Base-by-base conservation (phyloP, 345 rosid species). In the Hibiscus trionum region DNA sequence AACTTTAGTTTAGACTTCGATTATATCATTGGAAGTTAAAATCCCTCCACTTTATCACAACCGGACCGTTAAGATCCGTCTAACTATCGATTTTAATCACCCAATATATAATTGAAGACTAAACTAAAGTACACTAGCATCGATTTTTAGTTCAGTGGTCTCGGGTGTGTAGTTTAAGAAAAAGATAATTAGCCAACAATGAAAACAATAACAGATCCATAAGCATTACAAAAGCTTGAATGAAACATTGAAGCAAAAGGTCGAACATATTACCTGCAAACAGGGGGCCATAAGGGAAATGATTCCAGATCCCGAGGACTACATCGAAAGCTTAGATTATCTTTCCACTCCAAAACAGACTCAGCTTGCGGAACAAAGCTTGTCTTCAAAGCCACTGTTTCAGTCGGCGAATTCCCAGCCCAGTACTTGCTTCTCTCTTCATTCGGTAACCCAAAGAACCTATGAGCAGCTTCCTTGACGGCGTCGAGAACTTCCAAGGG, bases 341-440 rank as follows among this genome's bases (percentile, higher is more conserved):
- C 82, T 68, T 61, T 79, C 77, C 82, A 79, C 55, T 72, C 76
- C 0, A 72, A 64, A 67, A 55, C 82, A 6, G 49, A 12, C 53
- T 79, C 79, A 0, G 46, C 60, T 14, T 49, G 50, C 15, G 79
- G 82, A 46, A 12, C 58, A 60, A 75, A 72, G 62, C 82, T 79
- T n/a, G 82, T 75, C 15, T 37, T 53, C 31, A 75, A 33, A 31
- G 63, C 9, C 19, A 69, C 82, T 0, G 74, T 68, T 0, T 62
- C 49, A 12, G 64, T 27, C 0, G 70, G 76, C 0, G 79, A 75
- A 67, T 26, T 42, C 19, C 77, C 82, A 44, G 37, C 39, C 71
- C 33, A 72, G 39, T 75, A 79, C 56, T 44, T 69, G 14, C 49
- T 63, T 7, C 72, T 76, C 72, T 76, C 75, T 9, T 76, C 75